Evolutionary conservation across 1,284 basidiomycete species (phyloP).

Genomic region (Naganishia albida): DNA sequence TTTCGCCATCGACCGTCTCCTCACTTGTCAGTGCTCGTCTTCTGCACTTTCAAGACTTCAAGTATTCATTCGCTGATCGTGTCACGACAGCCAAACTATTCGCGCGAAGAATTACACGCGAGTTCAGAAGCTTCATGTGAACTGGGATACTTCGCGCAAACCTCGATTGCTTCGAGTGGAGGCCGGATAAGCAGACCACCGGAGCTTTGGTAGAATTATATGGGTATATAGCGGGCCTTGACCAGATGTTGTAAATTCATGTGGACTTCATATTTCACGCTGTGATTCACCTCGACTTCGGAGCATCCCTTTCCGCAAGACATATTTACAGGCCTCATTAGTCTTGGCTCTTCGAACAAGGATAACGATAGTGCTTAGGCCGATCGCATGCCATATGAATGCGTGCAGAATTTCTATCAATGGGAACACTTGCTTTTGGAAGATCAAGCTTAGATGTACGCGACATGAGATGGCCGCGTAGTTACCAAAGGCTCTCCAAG

Average conservation of each 20-base stretch:
- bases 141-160: too few species aligned
- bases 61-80: background rate
- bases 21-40: too few species aligned
- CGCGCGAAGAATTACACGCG: background rate
- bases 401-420: background rate
- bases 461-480: background rate
- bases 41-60: background rate
- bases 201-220: too few species aligned
- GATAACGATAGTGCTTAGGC: background rate
- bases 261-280: background rate
- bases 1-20: too few species aligned
- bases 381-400: conserved; percentile 4
- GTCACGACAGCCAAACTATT: too few species aligned
- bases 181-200: too few species aligned
- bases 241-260: background rate
- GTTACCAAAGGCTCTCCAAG: too few species aligned
- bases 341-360: background rate
- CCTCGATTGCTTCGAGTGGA: too few species aligned
- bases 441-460: background rate
- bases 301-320: conserved; percentile 5
- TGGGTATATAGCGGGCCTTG: background rate
- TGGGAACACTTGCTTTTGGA: background rate
- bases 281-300: background rate
- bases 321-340: conserved; percentile 2
- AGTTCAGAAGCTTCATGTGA: too few species aligned